Conservation (phyloP, 2,329 filamentous ascomycete species). For the Aspergillus tamarii region DNA sequence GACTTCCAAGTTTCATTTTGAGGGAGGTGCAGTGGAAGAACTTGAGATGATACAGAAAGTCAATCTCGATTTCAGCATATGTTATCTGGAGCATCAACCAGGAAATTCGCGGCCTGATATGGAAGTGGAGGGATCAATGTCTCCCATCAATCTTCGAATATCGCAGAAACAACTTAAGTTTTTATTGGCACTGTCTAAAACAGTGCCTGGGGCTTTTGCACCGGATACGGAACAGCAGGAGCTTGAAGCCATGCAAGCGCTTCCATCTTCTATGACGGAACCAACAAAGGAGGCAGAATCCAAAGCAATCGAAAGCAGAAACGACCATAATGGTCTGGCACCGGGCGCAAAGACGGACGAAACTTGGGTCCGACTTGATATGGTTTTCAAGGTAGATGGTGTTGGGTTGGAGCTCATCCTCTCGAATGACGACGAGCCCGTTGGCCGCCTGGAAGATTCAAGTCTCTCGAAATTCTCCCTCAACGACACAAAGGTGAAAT, state of each 20-base stretch:
- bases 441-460: constrained; percentile 75
- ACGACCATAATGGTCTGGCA: constrained; percentile 56
- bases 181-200: constrained; percentile 80
- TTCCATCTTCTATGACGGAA: constrained; percentile 61
- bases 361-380: constrained; percentile 89
- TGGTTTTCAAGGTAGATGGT: constrained; percentile 85
- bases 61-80: constrained; percentile 89
- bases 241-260: constrained; percentile 73
- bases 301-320: constrained; percentile 55
- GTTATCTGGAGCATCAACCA: constrained; percentile 81
- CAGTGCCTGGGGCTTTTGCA: constrained; percentile 84
- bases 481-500: constrained; percentile 88
- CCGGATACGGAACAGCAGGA: constrained; percentile 72
- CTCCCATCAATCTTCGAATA: constrained; percentile 84
- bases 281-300: constrained; percentile 52
- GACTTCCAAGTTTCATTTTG: constrained; percentile 86
- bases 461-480: constrained; percentile 93
- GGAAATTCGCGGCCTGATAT: constrained; percentile 82
- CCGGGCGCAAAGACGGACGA: constrained; percentile 74
- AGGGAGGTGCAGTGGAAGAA: constrained; percentile 73
- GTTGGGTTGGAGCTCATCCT: constrained; percentile 87
- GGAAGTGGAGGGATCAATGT: constrained; percentile 89
- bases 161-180: constrained; percentile 92
- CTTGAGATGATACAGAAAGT: constrained; percentile 97
- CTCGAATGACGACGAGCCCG: constrained; percentile 72